Conservation (phyloP, 139 green algal genomes). For the Chlorella sp. region DNA sequence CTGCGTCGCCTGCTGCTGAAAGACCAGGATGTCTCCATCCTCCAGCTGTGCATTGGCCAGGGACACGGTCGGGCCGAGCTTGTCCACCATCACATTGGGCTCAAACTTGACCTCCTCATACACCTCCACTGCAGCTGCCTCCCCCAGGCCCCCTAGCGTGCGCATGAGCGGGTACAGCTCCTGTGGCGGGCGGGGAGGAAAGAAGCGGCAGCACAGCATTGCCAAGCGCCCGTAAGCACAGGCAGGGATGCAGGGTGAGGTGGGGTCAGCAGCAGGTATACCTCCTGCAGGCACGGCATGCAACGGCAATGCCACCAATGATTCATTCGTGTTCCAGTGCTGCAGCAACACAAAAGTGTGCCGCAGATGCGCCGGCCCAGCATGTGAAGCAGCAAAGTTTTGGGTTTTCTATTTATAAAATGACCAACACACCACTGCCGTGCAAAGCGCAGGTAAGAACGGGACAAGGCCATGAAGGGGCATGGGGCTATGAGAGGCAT, state of each 20-base stretch:
- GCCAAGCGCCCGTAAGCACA: neutral
- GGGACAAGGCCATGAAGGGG: neutral
- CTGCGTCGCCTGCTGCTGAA: conserved; percentile 67
- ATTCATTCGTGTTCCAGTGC: no score
- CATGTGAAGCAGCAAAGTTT: no score
- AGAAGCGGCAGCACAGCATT: no score
- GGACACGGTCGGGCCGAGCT: conserved; percentile 33
- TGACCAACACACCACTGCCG: neutral
- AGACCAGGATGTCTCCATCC: conserved; percentile 90
- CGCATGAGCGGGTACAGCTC: conserved; percentile 57
- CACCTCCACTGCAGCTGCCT: conserved; percentile 28
- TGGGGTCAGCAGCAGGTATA: neutral
- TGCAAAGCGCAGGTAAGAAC: neutral
- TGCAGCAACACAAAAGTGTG: no score
- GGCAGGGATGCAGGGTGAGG: no score
- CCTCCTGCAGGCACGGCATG: no score
- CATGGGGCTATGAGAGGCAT: neutral
- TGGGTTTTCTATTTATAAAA: no score
- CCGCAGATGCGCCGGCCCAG: no score
- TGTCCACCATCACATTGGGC: conserved; percentile 82
- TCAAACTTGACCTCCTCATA: conserved; percentile 95
- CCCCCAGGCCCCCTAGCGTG: conserved; percentile 51
- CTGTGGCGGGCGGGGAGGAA: neutral
- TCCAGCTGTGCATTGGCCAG: conserved; percentile 70
- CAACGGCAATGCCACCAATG: no score